These are phyloP conservation scores for Wickerhamiella vanderwaltii DNA, from an alignment of 805 yeast genomes.

Conservation along the genomic window DNA sequence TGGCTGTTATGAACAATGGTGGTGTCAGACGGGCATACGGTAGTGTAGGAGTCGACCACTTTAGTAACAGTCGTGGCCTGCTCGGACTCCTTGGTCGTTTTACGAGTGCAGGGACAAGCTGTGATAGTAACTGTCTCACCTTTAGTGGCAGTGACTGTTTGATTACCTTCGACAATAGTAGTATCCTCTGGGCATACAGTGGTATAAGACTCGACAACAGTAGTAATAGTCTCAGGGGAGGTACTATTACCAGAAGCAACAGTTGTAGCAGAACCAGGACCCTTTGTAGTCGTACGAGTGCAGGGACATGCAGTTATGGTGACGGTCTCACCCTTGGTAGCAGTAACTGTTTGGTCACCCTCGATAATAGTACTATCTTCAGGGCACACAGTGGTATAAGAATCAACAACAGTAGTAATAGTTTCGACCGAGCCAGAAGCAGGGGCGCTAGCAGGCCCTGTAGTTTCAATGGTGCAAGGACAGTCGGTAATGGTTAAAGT, in stretches of 20 bases:
- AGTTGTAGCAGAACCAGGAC: neutral
- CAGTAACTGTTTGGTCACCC: constrained; percentile 7
- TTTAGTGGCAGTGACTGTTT: neutral
- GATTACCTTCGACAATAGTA: neutral
- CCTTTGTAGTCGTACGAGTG: constrained; percentile 2
- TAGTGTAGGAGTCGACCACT: neutral
- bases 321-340: constrained; percentile 9
- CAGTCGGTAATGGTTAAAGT: constrained; percentile 52
- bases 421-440: no score
- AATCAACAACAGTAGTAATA: neutral
- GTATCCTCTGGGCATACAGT: constrained; percentile 6
- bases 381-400: constrained; percentile 1
- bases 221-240: neutral
- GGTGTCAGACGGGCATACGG: constrained; percentile 1
- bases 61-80: neutral
- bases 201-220: neutral
- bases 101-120: constrained; percentile 4
- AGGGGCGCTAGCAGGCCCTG: neutral
- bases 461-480: neutral
- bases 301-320: constrained; percentile 9
- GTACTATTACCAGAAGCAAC: no score
- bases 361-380: neutral
- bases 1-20: constrained; percentile 2
- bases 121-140: constrained; percentile 1
- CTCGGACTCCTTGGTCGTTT: neutral